Evolutionary conservation across 225 moss, liverwort and hornwort species (phyloP), one percentile per base, ranked within the genome.

Genomic region (Anthoceros angustus): DNA sequence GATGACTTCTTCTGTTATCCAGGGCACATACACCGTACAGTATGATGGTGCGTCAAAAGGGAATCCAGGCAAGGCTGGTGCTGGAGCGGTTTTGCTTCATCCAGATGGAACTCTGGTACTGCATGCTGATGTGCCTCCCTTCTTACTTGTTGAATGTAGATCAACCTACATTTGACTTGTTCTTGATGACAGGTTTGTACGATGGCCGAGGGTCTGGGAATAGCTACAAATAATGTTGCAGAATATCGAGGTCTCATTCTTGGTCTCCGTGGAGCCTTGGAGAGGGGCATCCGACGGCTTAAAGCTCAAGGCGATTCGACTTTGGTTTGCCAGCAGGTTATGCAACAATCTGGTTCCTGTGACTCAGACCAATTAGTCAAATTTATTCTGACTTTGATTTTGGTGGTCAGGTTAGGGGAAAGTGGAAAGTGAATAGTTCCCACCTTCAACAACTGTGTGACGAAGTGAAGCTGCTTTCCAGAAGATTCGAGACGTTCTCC

Each of bases 41-140:
- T 98, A 92, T 66, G 91, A 91, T 67, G 95, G 95, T 67, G 95
- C 91, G 70, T 89, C 95, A 0, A 98, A 98, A 72, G 76, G 76
- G 23, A 98, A 98, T 74, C 95, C 95, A 69, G 95, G 95, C 63
- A 70, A 71, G 10, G 91, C 95, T 73, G 95, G 95, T 63, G 88
- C 95, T 69, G 95, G 95, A 67, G 95, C 95, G 61, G 81, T 98
- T 48, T 79, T 98, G 67, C 85, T 91, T 66, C 79, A 78, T 80
- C 87, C 95, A 43, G 88, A 98, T 84, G 91, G 91, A 43, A 82
- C 88, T 75, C 88, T 98, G 88, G 95, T 98, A 83, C 24, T 79
- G 72, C 6, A 50, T 41, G 11, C 24, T 64, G 64, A 16, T 15
- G 21, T 16, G 21, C 21, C 18, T 16, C 10, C 64, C 40, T 1